Conservation (phyloP, 2,329 filamentous ascomycete genomes). For the Ramichloridium luteum region DNA sequence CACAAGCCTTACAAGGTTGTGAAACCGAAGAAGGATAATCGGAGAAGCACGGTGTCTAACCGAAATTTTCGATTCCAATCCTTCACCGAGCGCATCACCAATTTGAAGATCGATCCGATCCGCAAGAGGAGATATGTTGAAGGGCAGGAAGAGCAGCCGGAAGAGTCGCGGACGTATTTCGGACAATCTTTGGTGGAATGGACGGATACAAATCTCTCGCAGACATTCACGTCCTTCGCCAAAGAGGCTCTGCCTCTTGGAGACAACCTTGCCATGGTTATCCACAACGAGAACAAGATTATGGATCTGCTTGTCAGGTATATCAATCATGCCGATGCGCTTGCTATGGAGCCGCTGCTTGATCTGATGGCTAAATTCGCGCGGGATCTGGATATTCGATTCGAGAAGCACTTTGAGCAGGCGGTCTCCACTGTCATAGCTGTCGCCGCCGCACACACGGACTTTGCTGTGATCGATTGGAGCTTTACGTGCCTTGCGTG, state of each 20-base stretch:
- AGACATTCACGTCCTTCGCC: conserved; percentile 65
- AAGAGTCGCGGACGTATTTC: conserved; percentile 77
- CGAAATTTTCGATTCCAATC: conserved; percentile 85
- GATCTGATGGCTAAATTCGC: conserved; percentile 86
- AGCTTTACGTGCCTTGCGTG: conserved; percentile 89
- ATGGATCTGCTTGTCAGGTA: conserved; percentile 64
- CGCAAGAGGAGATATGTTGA: conserved; percentile 57
- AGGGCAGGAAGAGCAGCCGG: conserved; percentile 64
- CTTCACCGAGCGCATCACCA: conserved; percentile 80
- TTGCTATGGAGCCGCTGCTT: conserved; percentile 74
- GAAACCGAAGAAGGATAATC: conserved; percentile 48
- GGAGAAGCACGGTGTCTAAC: conserved; percentile 57
- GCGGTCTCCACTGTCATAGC: conserved; percentile 64
- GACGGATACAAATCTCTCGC: conserved; percentile 81
- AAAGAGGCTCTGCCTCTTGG: conserved; percentile 63
- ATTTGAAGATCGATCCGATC: conserved; percentile 86
- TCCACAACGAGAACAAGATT: conserved; percentile 81
- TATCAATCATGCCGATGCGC: conserved; percentile 63
- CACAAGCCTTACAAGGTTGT: conserved; percentile 24
- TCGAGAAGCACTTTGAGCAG: conserved; percentile 75
- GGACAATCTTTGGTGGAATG: conserved; percentile 73
- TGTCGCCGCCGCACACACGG: conserved; percentile 63
- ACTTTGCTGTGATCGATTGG: conserved; percentile 83
- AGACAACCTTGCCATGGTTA: conserved; percentile 81
- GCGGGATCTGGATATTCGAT: conserved; percentile 77